Evolutionary conservation across 2,329 filamentous ascomycete genomes (phyloP).

Genomic region (Zymoseptoria pseudotritici): DNA sequence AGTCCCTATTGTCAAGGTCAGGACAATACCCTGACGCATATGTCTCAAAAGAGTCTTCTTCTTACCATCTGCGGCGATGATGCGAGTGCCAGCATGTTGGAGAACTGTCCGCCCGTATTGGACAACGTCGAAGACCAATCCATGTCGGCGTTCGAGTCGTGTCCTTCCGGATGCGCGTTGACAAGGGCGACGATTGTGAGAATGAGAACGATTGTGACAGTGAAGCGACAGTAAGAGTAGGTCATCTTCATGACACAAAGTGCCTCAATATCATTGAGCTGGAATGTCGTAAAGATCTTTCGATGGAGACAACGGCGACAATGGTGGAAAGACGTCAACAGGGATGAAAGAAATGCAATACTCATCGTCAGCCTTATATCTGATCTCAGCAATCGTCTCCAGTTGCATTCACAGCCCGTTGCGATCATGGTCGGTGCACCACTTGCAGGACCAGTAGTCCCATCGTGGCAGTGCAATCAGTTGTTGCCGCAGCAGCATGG

Average conservation of each 20-base stretch:
- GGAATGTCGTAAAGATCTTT: neutral
- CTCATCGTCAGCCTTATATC: neutral
- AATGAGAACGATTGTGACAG: slow-evolving; percentile 1
- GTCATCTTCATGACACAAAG: slow-evolving; percentile 1
- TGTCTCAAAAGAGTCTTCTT: neutral
- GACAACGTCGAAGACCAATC: slow-evolving; percentile 2
- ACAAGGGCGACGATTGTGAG: slow-evolving; percentile 3
- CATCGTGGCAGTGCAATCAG: too few species aligned
- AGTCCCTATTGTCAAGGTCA: slow-evolving; percentile 1
- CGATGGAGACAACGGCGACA: neutral
- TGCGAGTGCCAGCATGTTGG: slow-evolving; percentile 6
- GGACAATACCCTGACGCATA: neutral
- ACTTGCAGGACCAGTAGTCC: neutral
- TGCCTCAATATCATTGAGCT: neutral
- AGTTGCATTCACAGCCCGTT: neutral
- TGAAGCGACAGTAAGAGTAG: slow-evolving; percentile 3
- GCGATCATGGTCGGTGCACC: neutral
- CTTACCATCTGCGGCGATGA: slow-evolving; percentile 8
- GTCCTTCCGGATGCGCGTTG: slow-evolving; percentile 3
- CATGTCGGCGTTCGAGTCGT: slow-evolving; percentile 3
- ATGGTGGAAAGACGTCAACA: neutral
- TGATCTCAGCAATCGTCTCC: neutral
- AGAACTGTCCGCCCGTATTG: slow-evolving; percentile 3
- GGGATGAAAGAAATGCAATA: neutral
- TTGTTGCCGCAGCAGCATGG: neutral